Base-by-base conservation (phyloP, 2,329 filamentous ascomycete species). In the Clarireedia monteithiana region DNA sequence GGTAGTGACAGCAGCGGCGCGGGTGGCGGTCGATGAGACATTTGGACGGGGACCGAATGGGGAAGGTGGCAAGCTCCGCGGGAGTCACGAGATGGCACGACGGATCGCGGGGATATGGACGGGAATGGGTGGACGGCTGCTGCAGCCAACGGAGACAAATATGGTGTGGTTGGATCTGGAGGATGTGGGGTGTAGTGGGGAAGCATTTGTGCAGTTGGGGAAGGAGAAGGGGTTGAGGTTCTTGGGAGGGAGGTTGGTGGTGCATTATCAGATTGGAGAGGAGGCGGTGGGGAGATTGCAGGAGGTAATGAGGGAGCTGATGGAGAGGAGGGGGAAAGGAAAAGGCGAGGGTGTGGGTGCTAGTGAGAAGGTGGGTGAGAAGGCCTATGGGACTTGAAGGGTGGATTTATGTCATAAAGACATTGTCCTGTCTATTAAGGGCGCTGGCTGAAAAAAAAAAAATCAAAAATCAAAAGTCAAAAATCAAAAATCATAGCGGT, bases 11-110 rank as follows among this genome's bases (percentile, higher is more conserved):
- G 85, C 88, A 1, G 83, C 89, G 0, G 89, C 89, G 1, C 75
- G 86, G 23, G 84, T 91, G 4, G 88, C 87, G 0, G 80, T 95
- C 7, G 85, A 92, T 60, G 86, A 91, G 69, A 91, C 87, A 0
- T 95, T 94, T 60, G 81, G 83, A 12, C 71, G 68, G 14, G 81
- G 77, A 4, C 73, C 78, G 3, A 71, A 73, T 57, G 80, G 81
- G 53, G 74, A 86, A 49, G 82, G 80, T 1, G 86, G 87, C 0
- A 77, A 80, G 65, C 73, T 91, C 56, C 70, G 72, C 30, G 73
- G 74, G 50, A 81, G 79, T 7, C 87, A 92, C 69, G 72, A 73
- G 48, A 79, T 78, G 30, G 87, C 88, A 2, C 79, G 79, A 69
- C 74, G 74, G 63, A 75, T 91, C 24, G 83, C 78, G 26, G 72